Percentiles rank a stretch among this genome's conserved stretches.
Conservation (phyloP, 768 basidiomycete species). For the Russula dissimulans region DNA sequence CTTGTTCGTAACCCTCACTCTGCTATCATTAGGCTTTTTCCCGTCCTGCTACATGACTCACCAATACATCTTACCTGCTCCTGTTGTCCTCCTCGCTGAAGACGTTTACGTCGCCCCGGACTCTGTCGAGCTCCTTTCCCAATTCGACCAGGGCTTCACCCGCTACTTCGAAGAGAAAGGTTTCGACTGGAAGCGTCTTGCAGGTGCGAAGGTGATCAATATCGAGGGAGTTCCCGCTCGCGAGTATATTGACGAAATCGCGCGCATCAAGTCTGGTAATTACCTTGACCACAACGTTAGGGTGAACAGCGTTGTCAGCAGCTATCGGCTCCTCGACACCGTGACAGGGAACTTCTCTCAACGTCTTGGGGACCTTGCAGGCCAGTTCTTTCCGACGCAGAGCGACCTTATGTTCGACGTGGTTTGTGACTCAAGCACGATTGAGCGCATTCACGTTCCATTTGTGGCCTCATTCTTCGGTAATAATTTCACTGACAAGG, state of each 20-base stretch:
- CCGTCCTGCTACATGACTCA: constrained; percentile 41
- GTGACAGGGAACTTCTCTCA: constrained; percentile 39
- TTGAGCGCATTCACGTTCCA: constrained; percentile 44
- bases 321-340: constrained; percentile 35
- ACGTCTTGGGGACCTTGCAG: constrained; percentile 47
- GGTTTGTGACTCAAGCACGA: constrained; percentile 29
- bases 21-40: constrained; percentile 38
- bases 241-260: constrained; percentile 47
- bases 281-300: constrained; percentile 56
- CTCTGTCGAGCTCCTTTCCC: constrained; percentile 40
- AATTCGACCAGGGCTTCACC: constrained; percentile 39
- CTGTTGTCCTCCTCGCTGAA: constrained; percentile 27
- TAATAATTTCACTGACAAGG: constrained; percentile 38
- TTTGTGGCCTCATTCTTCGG: constrained; percentile 43
- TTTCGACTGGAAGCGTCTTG: constrained; percentile 52
- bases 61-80: constrained; percentile 46
- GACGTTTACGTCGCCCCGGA: constrained; percentile 46
- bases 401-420: constrained; percentile 40
- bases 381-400: constrained; percentile 40
- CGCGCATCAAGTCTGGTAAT: constrained; percentile 50
- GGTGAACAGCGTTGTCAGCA: constrained; percentile 52
- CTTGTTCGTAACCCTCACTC: not conserved
- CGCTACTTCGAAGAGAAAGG: constrained; percentile 33
- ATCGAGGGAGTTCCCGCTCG: constrained; percentile 48
- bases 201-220: constrained; percentile 45